Base-by-base conservation (phyloP, 2,329 filamentous ascomycete species). In the Trichoderma asperellum region DNA sequence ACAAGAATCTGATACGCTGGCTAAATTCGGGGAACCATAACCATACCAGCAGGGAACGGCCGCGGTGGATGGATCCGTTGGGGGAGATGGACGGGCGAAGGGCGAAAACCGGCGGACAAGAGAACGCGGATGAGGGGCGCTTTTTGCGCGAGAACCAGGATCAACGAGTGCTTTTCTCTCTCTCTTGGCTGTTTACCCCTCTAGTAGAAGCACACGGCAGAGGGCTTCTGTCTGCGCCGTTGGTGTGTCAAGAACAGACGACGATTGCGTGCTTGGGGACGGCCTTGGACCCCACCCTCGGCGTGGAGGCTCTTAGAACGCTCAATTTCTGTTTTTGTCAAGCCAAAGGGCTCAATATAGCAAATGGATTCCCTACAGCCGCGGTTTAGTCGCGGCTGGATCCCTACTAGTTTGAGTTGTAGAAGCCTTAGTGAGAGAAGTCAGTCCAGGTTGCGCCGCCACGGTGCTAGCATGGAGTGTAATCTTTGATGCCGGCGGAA, bases 241-340 rank as follows among this genome's bases (percentile, higher is more conserved):
- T 37, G 34, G 47, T 59, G 63, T 27, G 35, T 49, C 29, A 58
- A 52, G 37, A 37, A 29, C 53, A 18, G 32, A 55, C 24, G 24
- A 34, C 55, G 53, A 69, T 69, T 60, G 68, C 68, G 68, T 69
- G 68, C 68, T 69, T 47, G 61, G 16, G 27, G 27, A 56, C 57
- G 56, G 61, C 56, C 47, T 60, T 56, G 49, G 32, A 32, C 68
- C 68, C 61, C 63, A 43, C 68, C 64, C 53, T 64, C 57, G 53
- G 53, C 11, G 29, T 55, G 47, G 47, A 49, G 47, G 47, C 47
- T 49, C 47, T 43, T n/a, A 12, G 12, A 49, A 24, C 35, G 34
- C 35, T 10, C 35, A 35, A 21, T 24, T 32, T 43, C 29, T 32
- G 18, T 2, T 34, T 57, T n/a, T n/a, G 55, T 34, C 18, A 18